Base-by-base conservation (phyloP, 108 stramenopile species). In the Phaeodactylum tricornutum region DNA sequence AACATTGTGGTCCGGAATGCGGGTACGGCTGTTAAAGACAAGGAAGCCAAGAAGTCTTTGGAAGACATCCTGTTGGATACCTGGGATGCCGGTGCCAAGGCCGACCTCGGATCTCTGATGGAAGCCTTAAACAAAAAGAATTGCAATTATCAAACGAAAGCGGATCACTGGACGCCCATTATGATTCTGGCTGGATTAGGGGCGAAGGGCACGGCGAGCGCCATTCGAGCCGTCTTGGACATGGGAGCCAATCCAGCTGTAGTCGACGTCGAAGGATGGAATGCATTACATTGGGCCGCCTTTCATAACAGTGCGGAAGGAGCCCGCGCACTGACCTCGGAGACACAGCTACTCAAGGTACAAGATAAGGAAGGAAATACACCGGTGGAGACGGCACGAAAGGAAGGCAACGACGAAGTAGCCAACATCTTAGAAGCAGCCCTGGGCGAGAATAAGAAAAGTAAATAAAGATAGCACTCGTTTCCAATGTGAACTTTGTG, bases 311-410 rank as follows among this genome's bases (percentile, higher is more conserved):
- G 69, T 53, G 63, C 74, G 24, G 69, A 76, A 20, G 79, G 74
- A 22, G 90, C 84, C 38, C 75, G 58, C 41, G 64, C 65, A 20
- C 66, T 92, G n/a, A 25, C 62, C 19, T 64, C 66, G 2, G 71
- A 81, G 15, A 34, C 53, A 2, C 56, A 63, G 11, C 51, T 84
- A 37, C 50, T 74, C 32, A 33, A 46, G 15, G 67, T 69, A 15
- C 62, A 78, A 51, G 89, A 91, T 58, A 84, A 84, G 67, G 89
- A 91, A 53, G 89, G 89, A n/a, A 84, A 81, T 50, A 67, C 71
- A 43, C 81, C 84, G 17, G 14, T 78, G 50, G 75, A 74, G 11
- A 65, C 74, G 47, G 84, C 81, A 22, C 63, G 64, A 47, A 72
- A 71, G 17, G 89, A 91, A 53, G 62, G 59, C 16, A 91, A 91